Evolutionary conservation across 1,139 yeast genomes (phyloP).

Genomic region (Nakaseomyces sp.): DNA sequence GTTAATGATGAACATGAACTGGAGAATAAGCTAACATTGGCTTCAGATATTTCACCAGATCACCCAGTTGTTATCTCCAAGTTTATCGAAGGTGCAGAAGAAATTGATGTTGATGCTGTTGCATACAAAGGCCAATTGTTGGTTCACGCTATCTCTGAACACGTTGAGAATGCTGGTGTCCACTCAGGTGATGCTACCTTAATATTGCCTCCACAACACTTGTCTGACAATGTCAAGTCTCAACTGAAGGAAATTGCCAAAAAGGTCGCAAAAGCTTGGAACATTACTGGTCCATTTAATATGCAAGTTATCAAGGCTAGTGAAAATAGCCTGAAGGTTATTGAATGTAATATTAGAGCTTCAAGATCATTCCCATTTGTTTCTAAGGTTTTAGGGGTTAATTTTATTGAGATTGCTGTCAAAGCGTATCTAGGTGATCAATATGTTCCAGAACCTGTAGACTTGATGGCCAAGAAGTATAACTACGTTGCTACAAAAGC

Average conservation of each 20-base stretch:
- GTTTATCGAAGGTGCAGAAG: slow-evolving; percentile 91
- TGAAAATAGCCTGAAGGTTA: slow-evolving; percentile 67
- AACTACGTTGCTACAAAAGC: slow-evolving; percentile 92
- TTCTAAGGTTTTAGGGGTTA: slow-evolving; percentile 87
- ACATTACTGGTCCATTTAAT: slow-evolving; percentile 95
- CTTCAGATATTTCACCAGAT: slow-evolving; percentile 87
- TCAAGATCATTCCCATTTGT: slow-evolving; percentile 98
- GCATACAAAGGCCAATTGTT: slow-evolving; percentile 80
- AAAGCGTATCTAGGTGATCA: slow-evolving; percentile 70
- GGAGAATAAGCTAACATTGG: slow-evolving; percentile 70
- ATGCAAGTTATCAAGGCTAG: slow-evolving; percentile 88
- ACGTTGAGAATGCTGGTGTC: slow-evolving; percentile 96
- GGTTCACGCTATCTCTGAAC: slow-evolving; percentile 95
- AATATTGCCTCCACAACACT: slow-evolving; percentile 79
- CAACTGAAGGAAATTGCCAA: slow-evolving; percentile 76
- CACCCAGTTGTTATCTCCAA: slow-evolving; percentile 97
- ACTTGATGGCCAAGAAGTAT: slow-evolving; percentile 51
- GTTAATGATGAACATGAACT: slow-evolving; percentile 71
- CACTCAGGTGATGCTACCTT: slow-evolving; percentile 98
- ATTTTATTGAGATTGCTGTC: slow-evolving; percentile 91
- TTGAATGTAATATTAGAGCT: slow-evolving; percentile 97
- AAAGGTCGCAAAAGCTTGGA: slow-evolving; percentile 90
- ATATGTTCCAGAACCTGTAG: slow-evolving; percentile 41
- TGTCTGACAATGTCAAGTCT: slow-evolving; percentile 49
- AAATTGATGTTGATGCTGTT: slow-evolving; percentile 95